Base-by-base conservation (phyloP, 176 grass and related monocot genomes). In the Eragrostis nindensis region DNA sequence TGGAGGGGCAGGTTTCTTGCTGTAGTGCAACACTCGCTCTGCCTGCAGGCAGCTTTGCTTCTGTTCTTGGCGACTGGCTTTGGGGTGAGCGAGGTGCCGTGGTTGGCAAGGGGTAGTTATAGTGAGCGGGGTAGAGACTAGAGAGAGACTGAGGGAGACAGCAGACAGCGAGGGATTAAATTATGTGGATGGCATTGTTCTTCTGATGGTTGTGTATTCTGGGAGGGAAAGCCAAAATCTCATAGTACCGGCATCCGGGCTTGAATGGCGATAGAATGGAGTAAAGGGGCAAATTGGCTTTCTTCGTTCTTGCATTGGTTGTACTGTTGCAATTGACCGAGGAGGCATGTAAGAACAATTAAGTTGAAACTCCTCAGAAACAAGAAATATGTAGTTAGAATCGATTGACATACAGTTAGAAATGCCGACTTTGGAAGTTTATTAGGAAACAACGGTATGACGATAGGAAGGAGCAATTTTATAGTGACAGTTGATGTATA, bases 31-130 rank as follows among this genome's bases (percentile, higher is more conserved):
- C n/a, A 38, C 67, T 46, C 38, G 5, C 41, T 82, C 53, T 61
- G 42, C 44, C 60, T 60, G 17, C 77, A 77, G 66, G 12, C 72
- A 71, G 57, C 47, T 77, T 84, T 53, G 50, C 74, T 85, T 82
- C 66, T 78, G 79, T 56, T 90, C 56, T 82, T 77, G 67, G 83
- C 72, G 68, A 56, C 73, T 71, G 44, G 25, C 55, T 73, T 84
- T 62, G 46, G 78, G 73, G 59, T 59, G 72, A 36, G 32, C 32
- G 32, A 77, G 78, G 41, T 86, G 67, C 83, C 83, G 84, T 86
- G 83, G 83, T 86, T 83, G 86, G 86, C 86, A 76, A 80, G 66
- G 71, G 84, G 56, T 80, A 81, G 76, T 81, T 71, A 89, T 82
- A 89, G 75, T 71, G 87, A 73, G 78, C 57, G 43, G 19, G 10